phyloP scores from a whole-genome alignment of 129 eudicot genomes.

The Flaveria trinervia region DNA sequence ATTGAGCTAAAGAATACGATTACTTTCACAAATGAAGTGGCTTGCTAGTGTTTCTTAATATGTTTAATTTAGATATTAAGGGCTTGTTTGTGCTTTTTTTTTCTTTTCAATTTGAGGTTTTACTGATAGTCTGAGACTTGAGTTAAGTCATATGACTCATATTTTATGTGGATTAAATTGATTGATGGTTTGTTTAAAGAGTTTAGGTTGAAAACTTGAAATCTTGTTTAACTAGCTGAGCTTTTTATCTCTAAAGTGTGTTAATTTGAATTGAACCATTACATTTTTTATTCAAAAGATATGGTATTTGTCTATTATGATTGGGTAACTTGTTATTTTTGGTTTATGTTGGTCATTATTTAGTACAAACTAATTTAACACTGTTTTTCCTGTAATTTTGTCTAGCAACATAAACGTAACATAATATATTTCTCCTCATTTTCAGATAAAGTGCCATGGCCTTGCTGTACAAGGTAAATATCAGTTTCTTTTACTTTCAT shows the following conservation, averaged over 20 bases:
- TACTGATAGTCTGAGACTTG: neutral
- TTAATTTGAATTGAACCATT: neutral
- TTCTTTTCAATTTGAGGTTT: neutral
- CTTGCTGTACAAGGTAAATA: conserved; percentile 45
- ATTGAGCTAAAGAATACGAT: neutral
- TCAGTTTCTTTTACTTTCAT: neutral
- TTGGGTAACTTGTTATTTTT: neutral
- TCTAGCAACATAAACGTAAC: conserved; percentile 14
- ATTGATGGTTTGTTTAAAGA: neutral
- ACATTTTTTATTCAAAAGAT: neutral
- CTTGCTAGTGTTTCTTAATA: neutral
- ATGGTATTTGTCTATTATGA: neutral
- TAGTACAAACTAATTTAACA: neutral
- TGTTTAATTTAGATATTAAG: neutral
- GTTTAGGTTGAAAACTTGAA: neutral
- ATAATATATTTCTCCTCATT: conserved; percentile 9
- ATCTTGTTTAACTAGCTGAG: too few relatives aligned
- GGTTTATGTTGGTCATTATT: neutral
- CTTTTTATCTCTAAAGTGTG: neutral
- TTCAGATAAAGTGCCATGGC: conserved; percentile 43
- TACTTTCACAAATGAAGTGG: neutral
- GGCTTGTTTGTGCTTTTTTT: too few relatives aligned
- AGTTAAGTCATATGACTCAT: neutral
- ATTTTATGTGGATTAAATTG: neutral
- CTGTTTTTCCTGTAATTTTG: conserved; percentile 6